phyloP scores from a whole-genome alignment of 257 asterid genomes.

The Primulina huaijiensis region DNA sequence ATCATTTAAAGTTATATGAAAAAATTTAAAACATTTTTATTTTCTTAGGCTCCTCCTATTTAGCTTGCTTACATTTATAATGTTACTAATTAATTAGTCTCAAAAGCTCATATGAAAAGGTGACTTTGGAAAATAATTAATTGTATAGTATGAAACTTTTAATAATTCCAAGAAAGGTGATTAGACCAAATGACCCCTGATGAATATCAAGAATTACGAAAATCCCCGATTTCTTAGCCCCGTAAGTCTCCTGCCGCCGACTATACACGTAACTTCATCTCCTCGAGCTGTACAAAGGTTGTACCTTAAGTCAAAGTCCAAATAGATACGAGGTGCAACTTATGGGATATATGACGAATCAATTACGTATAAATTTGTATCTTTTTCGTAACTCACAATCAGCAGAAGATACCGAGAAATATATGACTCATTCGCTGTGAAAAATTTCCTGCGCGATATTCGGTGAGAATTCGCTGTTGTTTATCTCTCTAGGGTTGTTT shows the following conservation, averaged over 20 bases:
- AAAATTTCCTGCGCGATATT: conserved; percentile 12
- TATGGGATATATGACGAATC: not conserved
- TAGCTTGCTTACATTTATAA: no score
- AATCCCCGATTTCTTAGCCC: conserved; percentile 27
- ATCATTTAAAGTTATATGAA: no score
- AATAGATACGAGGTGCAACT: conserved; percentile 18
- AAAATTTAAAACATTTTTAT: no score
- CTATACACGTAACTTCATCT: not conserved
- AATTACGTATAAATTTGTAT: conserved; percentile 11
- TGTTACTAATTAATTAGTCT: no score
- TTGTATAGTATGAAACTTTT: no score
- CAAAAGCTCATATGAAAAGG: not conserved
- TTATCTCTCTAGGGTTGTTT: conserved; percentile 4
- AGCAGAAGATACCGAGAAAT: not conserved
- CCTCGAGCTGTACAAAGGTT: not conserved
- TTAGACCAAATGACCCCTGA: not conserved
- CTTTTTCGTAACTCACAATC: not conserved
- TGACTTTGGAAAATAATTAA: not conserved
- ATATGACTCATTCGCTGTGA: conserved; percentile 18
- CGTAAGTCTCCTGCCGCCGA: conserved; percentile 20
- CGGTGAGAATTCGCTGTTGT: conserved; percentile 12
- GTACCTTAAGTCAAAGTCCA: conserved; percentile 24
- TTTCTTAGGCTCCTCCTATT: no score
- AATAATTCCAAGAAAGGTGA: not conserved
- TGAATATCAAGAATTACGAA: not conserved